Base-by-base conservation (phyloP, 176 grass and related monocot genomes). In the Lolium multiflorum region DNA sequence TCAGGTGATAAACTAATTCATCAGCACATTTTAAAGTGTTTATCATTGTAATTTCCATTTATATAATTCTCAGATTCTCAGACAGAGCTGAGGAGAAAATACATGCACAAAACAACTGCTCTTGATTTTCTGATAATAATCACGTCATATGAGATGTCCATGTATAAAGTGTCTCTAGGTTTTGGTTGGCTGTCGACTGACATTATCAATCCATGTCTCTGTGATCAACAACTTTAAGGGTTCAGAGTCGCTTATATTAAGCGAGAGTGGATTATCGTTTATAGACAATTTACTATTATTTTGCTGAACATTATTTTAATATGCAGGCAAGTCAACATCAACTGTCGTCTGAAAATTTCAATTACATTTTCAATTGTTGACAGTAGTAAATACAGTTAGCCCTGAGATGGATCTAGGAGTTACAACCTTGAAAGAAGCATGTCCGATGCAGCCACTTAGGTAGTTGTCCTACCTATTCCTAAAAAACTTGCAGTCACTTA, bases 261-360 rank as follows among this genome's bases (percentile, higher is more conserved):
- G 71, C 13, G 12, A 14, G 3, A 62, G 21, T 62, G 59, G 59
- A 25, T 25, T 62, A 24, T 24, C 31, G n/a, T 13, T 47, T 81
- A 20, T 64, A 38, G 67, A 73, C 6, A 48, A 12, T 14, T 4
- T 35, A 58, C 61, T 64, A 0, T 31, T 51, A 52, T 82, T 74
- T 41, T 41, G 39, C 54, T 62, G 4, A 82, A 76, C 11, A 2
- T 17, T 86, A 71, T 46, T 59, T 43, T 87, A 74, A 90, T 79
- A 72, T 87, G 84, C 80, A 79, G 79, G 89, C 18, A 90, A 87
- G 82, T 71, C 38, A 28, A 7, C 39, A 76, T 39, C 11, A 60
- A 14, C 28, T 85, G n/a, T 56, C 37, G 58, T 64, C 69, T 68
- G 49, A 59, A 22, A 20, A 15, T 22, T 0, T 55, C 4, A 26